Evolutionary conservation across 139 green algal species (phyloP).

Genomic region (Tetraselmis chui): DNA sequence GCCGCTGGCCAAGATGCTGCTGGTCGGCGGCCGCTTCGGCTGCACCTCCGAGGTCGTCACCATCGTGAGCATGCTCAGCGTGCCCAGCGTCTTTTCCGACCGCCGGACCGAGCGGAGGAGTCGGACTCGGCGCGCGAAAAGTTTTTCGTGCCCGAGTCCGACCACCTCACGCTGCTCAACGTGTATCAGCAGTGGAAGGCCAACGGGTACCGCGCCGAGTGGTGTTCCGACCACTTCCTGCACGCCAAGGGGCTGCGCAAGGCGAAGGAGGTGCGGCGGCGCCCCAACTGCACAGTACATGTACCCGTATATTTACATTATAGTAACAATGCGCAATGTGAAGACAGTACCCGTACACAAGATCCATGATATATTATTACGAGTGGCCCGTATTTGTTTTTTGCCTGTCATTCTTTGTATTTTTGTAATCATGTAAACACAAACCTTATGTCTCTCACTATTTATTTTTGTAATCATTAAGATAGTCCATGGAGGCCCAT

Average conservation of each 20-base stretch:
- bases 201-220: conserved; percentile 81
- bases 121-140: conserved; percentile 90
- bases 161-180: conserved; percentile 98
- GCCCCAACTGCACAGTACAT: not conserved
- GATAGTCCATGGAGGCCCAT: not conserved
- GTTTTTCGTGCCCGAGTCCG: conserved; percentile 96
- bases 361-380: too few species aligned
- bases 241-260: conserved; percentile 91
- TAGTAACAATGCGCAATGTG: conserved; percentile 3
- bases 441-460: too few species aligned
- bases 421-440: not conserved
- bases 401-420: not conserved
- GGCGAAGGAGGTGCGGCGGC: conserved; percentile 46
- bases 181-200: conserved; percentile 98
- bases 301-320: not conserved
- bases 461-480: not conserved
- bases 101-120: conserved; percentile 64
- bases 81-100: conserved; percentile 83
- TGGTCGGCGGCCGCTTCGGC: not conserved
- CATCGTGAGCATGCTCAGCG: conserved; percentile 10
- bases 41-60: conserved; percentile 5
- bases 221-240: conserved; percentile 91
- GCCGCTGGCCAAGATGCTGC: conserved; percentile 10
- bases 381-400: not conserved
- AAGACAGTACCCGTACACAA: too few species aligned